A percentile compares a stretch with the other conserved stretches of the same genome.
phyloP scores from a whole-genome alignment of 2,329 filamentous ascomycete genomes.

The Cercospora zeina region DNA sequence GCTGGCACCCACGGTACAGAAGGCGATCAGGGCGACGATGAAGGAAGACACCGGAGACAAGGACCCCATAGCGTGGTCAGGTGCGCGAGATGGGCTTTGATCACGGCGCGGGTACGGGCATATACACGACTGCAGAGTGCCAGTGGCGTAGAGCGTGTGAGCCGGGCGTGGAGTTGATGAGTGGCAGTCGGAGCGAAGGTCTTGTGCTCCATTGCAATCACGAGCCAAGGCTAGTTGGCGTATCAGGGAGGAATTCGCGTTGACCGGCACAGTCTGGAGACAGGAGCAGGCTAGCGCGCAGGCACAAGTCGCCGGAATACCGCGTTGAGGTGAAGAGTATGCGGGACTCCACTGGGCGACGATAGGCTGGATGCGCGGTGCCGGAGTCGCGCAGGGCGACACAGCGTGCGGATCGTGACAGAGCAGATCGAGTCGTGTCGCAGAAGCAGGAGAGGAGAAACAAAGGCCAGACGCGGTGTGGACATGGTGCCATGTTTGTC shows the following conservation, averaged over 20 bases:
- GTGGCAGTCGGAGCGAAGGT: too few relatives aligned
- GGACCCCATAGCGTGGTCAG: background rate
- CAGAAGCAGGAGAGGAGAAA: background rate
- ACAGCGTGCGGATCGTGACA: constrained; percentile 1
- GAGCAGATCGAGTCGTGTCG: background rate
- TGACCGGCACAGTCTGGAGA: background rate
- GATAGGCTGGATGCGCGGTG: constrained; percentile 7
- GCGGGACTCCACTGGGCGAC: constrained; percentile 9
- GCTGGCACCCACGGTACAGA: constrained; percentile 1
- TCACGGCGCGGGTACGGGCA: background rate
- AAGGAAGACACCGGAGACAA: background rate
- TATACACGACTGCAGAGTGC: background rate
- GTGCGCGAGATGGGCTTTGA: background rate
- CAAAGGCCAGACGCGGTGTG: background rate
- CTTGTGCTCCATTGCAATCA: background rate
- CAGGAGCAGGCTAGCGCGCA: background rate
- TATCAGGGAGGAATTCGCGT: too few relatives aligned
- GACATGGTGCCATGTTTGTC: background rate
- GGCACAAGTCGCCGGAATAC: background rate
- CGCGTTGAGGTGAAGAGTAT: background rate
- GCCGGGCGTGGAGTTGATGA: too few relatives aligned
- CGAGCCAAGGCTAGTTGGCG: background rate
- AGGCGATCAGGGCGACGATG: background rate
- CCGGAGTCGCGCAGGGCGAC: constrained; percentile 8
- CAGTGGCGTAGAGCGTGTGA: background rate